A percentile compares a stretch with the other conserved stretches of the same genome.
These are phyloP conservation scores for Penicillium taxi DNA, from an alignment of 495 filamentous ascomycete genomes.

Conservation along the genomic window DNA sequence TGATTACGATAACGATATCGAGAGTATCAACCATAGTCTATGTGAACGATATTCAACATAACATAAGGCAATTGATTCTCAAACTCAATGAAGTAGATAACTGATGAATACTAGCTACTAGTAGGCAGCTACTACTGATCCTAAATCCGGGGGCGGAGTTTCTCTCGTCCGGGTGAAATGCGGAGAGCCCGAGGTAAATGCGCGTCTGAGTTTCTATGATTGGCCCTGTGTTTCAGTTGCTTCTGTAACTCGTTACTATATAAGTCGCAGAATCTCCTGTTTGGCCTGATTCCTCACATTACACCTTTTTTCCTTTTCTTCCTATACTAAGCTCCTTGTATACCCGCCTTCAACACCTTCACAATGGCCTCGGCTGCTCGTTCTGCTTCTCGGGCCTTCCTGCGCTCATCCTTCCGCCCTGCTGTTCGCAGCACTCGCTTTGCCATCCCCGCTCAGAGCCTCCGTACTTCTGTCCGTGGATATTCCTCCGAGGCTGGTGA, in stretches of 20 bases:
- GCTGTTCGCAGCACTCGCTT: conserved; percentile 50
- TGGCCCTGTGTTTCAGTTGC: conserved; percentile 1
- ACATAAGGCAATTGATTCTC: too few species aligned
- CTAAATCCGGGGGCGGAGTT: background rate
- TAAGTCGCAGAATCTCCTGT: conserved; percentile 1
- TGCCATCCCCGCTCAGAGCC: conserved; percentile 50
- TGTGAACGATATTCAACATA: background rate
- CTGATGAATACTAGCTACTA: too few species aligned
- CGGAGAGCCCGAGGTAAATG: background rate
- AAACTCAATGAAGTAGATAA: too few species aligned
- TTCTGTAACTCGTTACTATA: background rate
- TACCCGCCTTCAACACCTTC: conserved; percentile 10
- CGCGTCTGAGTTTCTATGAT: too few species aligned
- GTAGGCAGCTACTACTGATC: too few species aligned
- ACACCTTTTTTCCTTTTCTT: conserved; percentile 10
- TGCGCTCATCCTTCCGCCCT: conserved; percentile 45
- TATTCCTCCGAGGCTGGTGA: conserved; percentile 63
- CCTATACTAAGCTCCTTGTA: conserved; percentile 6
- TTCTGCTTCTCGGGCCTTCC: conserved; percentile 41
- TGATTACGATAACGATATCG: background rate
- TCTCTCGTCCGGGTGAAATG: background rate
- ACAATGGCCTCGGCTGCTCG: conserved; percentile 52
- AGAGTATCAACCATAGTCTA: background rate
- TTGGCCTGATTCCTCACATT: too few species aligned
- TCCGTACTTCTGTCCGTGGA: conserved; percentile 58